These are phyloP conservation scores for Talaromyces sp. DNA, from an alignment of 2,329 filamentous ascomycete genomes.

Conservation along the genomic window DNA sequence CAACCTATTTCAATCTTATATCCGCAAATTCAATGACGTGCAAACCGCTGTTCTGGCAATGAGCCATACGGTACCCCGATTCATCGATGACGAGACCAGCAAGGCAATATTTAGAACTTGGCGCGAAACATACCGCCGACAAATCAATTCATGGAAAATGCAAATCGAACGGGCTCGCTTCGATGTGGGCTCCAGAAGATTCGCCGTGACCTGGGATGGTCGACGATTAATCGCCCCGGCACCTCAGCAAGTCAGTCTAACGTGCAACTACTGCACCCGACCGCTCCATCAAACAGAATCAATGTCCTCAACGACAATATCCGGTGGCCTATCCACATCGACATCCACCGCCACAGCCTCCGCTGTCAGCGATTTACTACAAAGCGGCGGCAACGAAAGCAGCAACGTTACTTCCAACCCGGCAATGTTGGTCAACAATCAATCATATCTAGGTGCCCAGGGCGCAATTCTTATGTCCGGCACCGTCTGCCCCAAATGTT, in stretches of 20 bases:
- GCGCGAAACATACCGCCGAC: conserved; percentile 59
- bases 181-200: conserved; percentile 55
- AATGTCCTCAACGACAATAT: conserved; percentile 29
- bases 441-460: conserved; percentile 14
- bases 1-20: conserved; percentile 60
- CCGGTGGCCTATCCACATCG: conserved; percentile 33
- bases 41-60: conserved; percentile 62
- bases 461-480: conserved; percentile 37
- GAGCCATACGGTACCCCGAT: conserved; percentile 57
- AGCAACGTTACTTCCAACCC: conserved; percentile 7
- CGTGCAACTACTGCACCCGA: conserved; percentile 59
- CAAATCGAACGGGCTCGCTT: conserved; percentile 59
- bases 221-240: conserved; percentile 49
- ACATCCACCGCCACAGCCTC: conserved; percentile 12
- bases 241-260: conserved; percentile 54
- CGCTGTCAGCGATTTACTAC: conserved; percentile 8
- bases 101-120: conserved; percentile 56
- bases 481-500: conserved; percentile 59
- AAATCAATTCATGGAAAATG: conserved; percentile 61
- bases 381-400: conserved; percentile 5
- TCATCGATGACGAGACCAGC: conserved; percentile 53
- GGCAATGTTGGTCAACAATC: conserved; percentile 1
- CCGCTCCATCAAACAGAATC: conserved; percentile 50
- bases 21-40: conserved; percentile 57
- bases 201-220: conserved; percentile 51